Percentiles rank a stretch among this genome's conserved stretches.
Evolutionary conservation across 2,329 filamentous ascomycete genomes (phyloP).

Genomic region (Grosmannia penicillata): DNA sequence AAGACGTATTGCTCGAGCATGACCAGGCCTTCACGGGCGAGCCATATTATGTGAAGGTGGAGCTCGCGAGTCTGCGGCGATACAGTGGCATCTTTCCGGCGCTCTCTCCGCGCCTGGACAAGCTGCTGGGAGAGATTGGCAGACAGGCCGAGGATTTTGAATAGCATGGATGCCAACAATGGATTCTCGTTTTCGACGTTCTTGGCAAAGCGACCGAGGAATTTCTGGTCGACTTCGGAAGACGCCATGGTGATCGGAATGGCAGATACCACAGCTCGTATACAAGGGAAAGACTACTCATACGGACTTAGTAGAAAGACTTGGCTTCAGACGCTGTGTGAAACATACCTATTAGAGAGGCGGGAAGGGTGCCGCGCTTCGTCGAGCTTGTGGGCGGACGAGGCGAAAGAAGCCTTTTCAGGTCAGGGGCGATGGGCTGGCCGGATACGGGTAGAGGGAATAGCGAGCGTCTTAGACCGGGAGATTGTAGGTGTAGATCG

Average conservation of each 20-base stretch:
- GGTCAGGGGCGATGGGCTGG: no score
- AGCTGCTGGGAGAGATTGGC: constrained; percentile 77
- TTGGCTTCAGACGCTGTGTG: no score
- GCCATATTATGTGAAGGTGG: constrained; percentile 84
- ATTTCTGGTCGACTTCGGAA: constrained; percentile 95
- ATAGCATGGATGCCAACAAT: constrained; percentile 67
- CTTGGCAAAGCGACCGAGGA: constrained; percentile 76
- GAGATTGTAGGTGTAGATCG: neutral
- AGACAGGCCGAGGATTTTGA: constrained; percentile 81
- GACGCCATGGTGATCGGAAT: constrained; percentile 61
- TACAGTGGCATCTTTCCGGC: constrained; percentile 64
- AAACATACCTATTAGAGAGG: no score
- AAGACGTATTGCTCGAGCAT: constrained; percentile 81
- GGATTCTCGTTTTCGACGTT: constrained; percentile 64
- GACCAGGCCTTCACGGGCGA: constrained; percentile 77
- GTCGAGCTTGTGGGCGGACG: no score
- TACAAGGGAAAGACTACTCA: neutral
- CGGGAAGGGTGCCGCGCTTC: no score
- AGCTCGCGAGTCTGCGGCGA: constrained; percentile 69
- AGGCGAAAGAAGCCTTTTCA: no score
- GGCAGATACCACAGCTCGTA: neutral
- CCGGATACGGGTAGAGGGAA: no score
- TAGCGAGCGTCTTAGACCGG: neutral
- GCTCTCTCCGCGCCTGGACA: constrained; percentile 66
- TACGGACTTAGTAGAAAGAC: no score